Conservation (phyloP, 345 rosid genomes). For the Eucalyptus marginata region DNA sequence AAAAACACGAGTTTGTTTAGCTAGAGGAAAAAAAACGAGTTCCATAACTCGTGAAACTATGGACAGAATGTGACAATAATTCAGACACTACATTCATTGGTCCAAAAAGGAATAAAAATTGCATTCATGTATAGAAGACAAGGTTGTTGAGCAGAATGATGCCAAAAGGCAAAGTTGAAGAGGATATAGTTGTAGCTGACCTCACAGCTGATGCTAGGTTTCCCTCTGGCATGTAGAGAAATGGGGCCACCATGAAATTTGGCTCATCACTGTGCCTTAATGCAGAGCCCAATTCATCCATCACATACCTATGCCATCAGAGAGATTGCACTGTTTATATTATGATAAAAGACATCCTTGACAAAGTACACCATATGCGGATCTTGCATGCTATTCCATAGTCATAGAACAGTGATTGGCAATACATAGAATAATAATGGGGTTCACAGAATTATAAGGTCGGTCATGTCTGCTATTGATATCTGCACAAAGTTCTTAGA, state of each 20-base stretch:
- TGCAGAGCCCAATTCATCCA: constrained; percentile 97
- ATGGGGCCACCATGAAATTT: constrained; percentile 83
- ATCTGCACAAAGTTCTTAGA: background rate
- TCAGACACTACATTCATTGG: background rate
- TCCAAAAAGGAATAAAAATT: background rate
- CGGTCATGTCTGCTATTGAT: background rate
- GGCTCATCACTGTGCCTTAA: constrained; percentile 83
- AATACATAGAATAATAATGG: background rate
- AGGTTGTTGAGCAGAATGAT: background rate
- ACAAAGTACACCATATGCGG: background rate
- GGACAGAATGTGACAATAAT: background rate
- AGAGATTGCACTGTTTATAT: background rate
- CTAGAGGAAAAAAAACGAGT: background rate
- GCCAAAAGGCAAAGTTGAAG: background rate
- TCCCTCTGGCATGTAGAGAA: constrained; percentile 87
- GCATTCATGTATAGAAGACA: background rate
- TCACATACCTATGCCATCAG: constrained; percentile 59
- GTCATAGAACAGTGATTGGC: background rate
- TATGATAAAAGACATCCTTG: background rate
- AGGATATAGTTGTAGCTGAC: constrained; percentile 7
- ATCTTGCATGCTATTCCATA: background rate
- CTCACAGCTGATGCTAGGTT: constrained; percentile 82
- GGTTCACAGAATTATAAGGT: background rate
- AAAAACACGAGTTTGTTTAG: background rate
- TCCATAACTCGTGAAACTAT: background rate